Conservation (phyloP, 768 basidiomycete genomes). For the Baorangia bicolor region DNA sequence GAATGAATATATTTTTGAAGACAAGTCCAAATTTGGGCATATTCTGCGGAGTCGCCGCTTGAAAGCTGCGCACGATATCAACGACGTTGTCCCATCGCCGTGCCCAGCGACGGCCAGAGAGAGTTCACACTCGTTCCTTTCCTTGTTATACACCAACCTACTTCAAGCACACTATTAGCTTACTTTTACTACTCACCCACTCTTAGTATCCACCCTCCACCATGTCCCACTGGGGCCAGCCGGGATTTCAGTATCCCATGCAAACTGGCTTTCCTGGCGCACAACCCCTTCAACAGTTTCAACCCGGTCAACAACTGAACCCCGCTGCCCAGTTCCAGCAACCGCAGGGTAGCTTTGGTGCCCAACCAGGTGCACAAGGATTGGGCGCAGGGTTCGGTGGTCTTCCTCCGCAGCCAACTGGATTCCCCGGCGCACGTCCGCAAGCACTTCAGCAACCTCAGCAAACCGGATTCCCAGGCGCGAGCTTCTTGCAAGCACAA, state of each 20-base stretch:
- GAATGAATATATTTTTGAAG: not conserved
- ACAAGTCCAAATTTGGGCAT: conserved; percentile 12
- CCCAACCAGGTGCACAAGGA: conserved; percentile 25
- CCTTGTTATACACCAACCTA: not conserved
- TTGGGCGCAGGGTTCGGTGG: conserved; percentile 37
- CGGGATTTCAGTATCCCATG: conserved; percentile 69
- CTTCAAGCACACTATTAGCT: not conserved
- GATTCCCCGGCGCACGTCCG: conserved; percentile 38
- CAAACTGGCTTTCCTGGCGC: conserved; percentile 62
- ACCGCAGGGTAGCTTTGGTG: conserved; percentile 36
- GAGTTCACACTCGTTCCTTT: not conserved
- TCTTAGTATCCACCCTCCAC: conserved; percentile 11
- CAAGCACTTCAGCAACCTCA: conserved; percentile 45
- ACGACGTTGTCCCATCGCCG: not conserved
- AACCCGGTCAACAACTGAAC: conserved; percentile 34
- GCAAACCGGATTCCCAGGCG: conserved; percentile 43
- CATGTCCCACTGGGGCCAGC: conserved; percentile 82
- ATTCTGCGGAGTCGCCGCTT: conserved; percentile 13
- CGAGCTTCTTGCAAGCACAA: conserved; percentile 47
- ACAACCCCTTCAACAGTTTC: conserved; percentile 48
- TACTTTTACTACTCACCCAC: not conserved
- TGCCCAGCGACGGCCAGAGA: not conserved
- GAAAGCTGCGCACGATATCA: conserved; percentile 11
- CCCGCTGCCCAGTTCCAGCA: conserved; percentile 41
- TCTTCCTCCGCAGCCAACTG: conserved; percentile 64